A percentile compares a stretch with the other conserved stretches of the same genome.
Evolutionary conservation across 805 yeast genomes (phyloP).

Genomic region (Blastobotrys muscicola): DNA sequence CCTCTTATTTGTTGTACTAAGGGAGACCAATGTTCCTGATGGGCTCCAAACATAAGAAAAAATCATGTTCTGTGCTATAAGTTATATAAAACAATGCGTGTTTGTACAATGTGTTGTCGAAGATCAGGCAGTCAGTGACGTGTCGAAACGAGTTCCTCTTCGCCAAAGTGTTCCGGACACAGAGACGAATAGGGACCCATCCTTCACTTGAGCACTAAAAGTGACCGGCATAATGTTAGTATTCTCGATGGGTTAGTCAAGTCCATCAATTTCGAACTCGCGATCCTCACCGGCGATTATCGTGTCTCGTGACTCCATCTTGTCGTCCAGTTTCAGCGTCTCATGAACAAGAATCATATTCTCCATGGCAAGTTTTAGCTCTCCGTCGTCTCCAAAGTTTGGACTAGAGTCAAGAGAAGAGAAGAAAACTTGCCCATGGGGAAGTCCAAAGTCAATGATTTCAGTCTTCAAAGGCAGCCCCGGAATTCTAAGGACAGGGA

Average conservation of each 20-base stretch:
- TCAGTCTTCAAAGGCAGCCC: slow-evolving; percentile 9
- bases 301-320: neutral
- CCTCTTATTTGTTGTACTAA: too few relatives aligned
- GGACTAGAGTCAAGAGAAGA: slow-evolving; percentile 7
- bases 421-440: slow-evolving; percentile 18
- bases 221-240: too few relatives aligned
- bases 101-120: neutral
- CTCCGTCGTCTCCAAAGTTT: slow-evolving; percentile 5
- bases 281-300: neutral
- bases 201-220: neutral
- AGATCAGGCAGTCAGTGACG: too few relatives aligned
- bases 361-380: slow-evolving; percentile 15
- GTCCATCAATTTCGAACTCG: neutral
- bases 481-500: slow-evolving; percentile 2
- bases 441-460: slow-evolving; percentile 16
- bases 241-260: too few relatives aligned
- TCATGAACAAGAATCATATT: slow-evolving; percentile 9
- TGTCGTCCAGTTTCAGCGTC: neutral
- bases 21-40: too few relatives aligned
- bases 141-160: too few relatives aligned
- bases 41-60: too few relatives aligned
- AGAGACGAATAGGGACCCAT: too few relatives aligned
- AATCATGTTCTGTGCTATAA: too few relatives aligned
- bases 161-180: too few relatives aligned
- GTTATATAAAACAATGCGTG: neutral